Base-by-base conservation (phyloP, 2,329 filamentous ascomycete genomes). In the Diplocarpon mali region DNA sequence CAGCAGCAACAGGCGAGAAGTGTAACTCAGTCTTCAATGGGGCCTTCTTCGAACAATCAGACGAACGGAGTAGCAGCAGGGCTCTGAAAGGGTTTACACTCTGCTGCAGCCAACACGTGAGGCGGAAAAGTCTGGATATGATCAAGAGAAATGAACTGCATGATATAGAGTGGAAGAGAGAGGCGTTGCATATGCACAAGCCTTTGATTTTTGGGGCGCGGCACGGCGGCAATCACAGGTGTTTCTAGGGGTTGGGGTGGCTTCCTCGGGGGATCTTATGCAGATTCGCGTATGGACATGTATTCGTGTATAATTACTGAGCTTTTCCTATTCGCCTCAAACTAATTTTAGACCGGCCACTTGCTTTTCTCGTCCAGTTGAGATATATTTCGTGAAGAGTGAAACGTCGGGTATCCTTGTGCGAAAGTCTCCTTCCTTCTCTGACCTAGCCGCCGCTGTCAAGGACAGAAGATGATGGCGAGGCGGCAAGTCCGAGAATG, bases 1-100 rank as follows among this genome's bases (percentile, higher is more conserved):
- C 31, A 40, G 12, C 59, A 61, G 34, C 53, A 59, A 37, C 52
- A 57, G 37, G 59, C 59, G 35, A 54, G 58, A 47, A 55, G 46
- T 45, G 53, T 53, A 17, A 54, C 57, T 11, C 59, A 59, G 44
- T 40, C 57, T 16, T 46, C 55, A 20, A 47, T 57, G 42, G 53
- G 48, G 16, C 53, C 56, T 32, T 49, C 56, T 14, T 40, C 48
- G 11, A 53, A 48, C 27, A 42, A 49, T n/a, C 57, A 57, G 41
- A 48, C 54, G 6, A 59, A 58, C 38, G 53, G 55, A 15, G 55
- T 56, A 31, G 49, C 50, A 35, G 55, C 57, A 20, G 35, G 35
- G 13, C 27, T 32, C 9, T 43, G 28, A 38, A n/a, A 20, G 13
- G n/a, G 30, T 12, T 32, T 14, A 14, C 11, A 32, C n/a, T 12